A percentile compares a stretch with the other conserved stretches of the same genome.
Evolutionary conservation across 2,329 filamentous ascomycete species (phyloP).

Genomic region (Neurospora crassa): DNA sequence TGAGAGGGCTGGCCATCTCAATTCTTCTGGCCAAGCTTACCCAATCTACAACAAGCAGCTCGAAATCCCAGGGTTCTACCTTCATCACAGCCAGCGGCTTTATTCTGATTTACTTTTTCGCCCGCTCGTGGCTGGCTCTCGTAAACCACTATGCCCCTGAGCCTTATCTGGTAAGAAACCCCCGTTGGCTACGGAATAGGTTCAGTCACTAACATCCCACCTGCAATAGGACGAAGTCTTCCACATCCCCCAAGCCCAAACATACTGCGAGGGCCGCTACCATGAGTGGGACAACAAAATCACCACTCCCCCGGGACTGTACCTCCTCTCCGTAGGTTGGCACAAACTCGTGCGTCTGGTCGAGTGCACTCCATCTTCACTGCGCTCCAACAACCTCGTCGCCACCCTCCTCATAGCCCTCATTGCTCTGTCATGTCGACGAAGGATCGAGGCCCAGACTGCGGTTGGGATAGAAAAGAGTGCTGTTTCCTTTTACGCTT

Average conservation of each 20-base stretch:
- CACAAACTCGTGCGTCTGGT: constrained; percentile 22
- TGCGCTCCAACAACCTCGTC: constrained; percentile 41
- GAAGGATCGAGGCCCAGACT: constrained; percentile 37
- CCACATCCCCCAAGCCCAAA: constrained; percentile 83
- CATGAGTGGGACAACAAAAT: constrained; percentile 90
- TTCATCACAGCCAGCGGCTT: constrained; percentile 5
- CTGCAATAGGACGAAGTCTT: constrained; percentile 66
- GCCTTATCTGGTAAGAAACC: constrained; percentile 41
- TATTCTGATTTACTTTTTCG: constrained; percentile 20
- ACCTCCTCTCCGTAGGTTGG: constrained; percentile 35
- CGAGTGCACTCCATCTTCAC: constrained; percentile 30
- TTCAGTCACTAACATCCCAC: neutral
- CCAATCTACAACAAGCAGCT: neutral
- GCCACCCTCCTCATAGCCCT: constrained; percentile 33
- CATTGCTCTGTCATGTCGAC: constrained; percentile 42
- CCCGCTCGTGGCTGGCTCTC: constrained; percentile 28
- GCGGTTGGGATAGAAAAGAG: constrained; percentile 14
- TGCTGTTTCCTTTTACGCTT: constrained; percentile 26
- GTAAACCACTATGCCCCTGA: constrained; percentile 35
- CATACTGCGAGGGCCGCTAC: constrained; percentile 70
- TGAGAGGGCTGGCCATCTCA: constrained; percentile 8
- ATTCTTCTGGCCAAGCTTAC: constrained; percentile 3
- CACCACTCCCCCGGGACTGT: constrained; percentile 88
- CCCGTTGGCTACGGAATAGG: neutral
- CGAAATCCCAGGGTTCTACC: neutral